Evolutionary conservation across 2,329 filamentous ascomycete species (phyloP), one percentile per base, ranked within the genome.

Genomic region (Venturia oleaginea): DNA sequence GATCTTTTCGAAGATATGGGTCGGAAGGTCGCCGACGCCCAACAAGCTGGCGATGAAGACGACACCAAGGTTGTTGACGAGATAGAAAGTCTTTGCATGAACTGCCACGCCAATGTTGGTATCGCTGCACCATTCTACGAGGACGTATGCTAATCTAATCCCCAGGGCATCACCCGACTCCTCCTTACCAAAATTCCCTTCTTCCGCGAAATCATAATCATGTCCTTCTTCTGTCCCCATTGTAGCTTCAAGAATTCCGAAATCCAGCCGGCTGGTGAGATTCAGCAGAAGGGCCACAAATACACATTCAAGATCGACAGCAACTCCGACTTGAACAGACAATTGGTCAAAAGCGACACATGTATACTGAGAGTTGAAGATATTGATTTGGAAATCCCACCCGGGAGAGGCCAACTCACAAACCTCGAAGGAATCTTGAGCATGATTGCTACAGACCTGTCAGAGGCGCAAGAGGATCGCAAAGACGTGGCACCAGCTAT

Each of bases 161-260:
- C 17, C 6, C 67, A 95, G 90, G 94, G 94, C 71, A 84, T 81
- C 1, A 99, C 94, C 17, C 85, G 88, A 66, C 84, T 99, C 27
- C 86, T 99, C 54, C 86, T 99, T 64, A 96, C 95, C 19, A 86
- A 86, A 68, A 97, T 99, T 64, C 94, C 94, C 19, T 97, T 91
- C 82, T 99, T 99, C 81, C 91, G 92, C 79, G 93, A 99, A 76
- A 87, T 99, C 68, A 91, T 99, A 71, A 85, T 99, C 76, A 96
- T 97, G 87, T 97, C 93, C 67, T 99, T 99, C 77, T 84, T 85
- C 69, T 99, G 94, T 81, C 86, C 91, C 6, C 86, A 97, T 77
- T 99, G 94, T 79, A 81, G 86, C 73, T 88, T 93, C 77, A 86
- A 89, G 69, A 96, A 97, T 80, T 92, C 92, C 76, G 93, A 97